Evolutionary conservation across 129 eudicot genomes (phyloP), one percentile per base, ranked within the genome.

Genomic region (Arctium lappa): DNA sequence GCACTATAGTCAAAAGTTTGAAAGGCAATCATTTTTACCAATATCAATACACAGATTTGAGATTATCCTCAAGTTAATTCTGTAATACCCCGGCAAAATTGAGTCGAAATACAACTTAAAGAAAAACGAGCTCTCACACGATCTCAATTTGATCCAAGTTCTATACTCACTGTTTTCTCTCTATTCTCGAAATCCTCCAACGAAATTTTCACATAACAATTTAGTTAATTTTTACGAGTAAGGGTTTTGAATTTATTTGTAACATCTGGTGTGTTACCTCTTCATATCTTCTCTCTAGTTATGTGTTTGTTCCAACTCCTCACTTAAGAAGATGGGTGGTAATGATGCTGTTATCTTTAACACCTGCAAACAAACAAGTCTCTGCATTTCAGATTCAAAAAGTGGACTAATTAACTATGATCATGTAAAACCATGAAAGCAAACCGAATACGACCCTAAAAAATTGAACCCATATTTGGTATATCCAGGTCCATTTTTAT

Each of bases 281-380:
- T 65, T 27, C 7, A 8, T 73, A 32, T 73, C 46, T 38, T 13
- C 10, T 44, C 69, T 80, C 53, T 34, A 70, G 65, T 69, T 39
- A 13, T 65, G 48, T n/a, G 18, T 68, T 79, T 79, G 68, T 79
- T 79, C 50, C 29, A 77, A 77, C 69, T 79, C 42, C 1, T 79
- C 75, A 40, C 75, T 42, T 73, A 44, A 34, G 72, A 84, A 79
- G 63, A 68, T 44, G 1, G 80, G 80, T 8, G 87, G 87, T 36
- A 79, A 69, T 6, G 80, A 39, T 34, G 87, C 87, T 36, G 76
- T 79, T 73, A 84, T 79, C 50, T 73, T 46, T 44, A 69, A 53
- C 84, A 84, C 63, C 87, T 84, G 84, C 80, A 72, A 73, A 9
- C 29, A 62, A 78, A 27, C 12, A 36, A 66, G 3, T 48, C 40